These are phyloP conservation scores for Aspergillus ochraceoroseus DNA, from an alignment of 2,329 filamentous ascomycete species.

Conservation along the genomic window DNA sequence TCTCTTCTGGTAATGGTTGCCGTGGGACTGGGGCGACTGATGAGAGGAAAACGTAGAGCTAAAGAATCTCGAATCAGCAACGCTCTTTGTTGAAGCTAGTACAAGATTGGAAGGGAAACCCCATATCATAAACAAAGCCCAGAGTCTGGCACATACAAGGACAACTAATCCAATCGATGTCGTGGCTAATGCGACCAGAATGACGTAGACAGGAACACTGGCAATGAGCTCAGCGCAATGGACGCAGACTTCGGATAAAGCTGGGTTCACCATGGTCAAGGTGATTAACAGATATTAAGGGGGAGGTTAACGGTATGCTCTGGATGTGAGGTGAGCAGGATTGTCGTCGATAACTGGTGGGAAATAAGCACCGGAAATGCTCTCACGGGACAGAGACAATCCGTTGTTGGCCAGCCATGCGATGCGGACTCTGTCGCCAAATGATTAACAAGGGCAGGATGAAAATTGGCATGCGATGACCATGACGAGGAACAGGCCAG, in stretches of 20 bases:
- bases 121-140: too few relatives aligned
- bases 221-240: conserved; percentile 31
- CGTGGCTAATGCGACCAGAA: conserved; percentile 28
- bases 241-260: conserved; percentile 30
- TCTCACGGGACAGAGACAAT: conserved; percentile 19
- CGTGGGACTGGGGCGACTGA: conserved; percentile 78
- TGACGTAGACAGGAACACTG: conserved; percentile 28
- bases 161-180: conserved; percentile 32
- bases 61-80: not conserved
- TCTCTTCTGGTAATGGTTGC: conserved; percentile 68
- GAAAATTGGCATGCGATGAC: conserved; percentile 9
- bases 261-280: conserved; percentile 29
- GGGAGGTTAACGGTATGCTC: too few relatives aligned
- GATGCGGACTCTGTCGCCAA: conserved; percentile 17
- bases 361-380: conserved; percentile 18
- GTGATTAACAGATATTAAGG: too few relatives aligned
- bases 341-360: too few relatives aligned
- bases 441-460: conserved; percentile 12
- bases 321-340: too few relatives aligned
- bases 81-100: not conserved
- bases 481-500: conserved; percentile 12
- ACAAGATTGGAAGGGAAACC: too few relatives aligned
- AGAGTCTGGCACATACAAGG: conserved; percentile 28
- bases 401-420: conserved; percentile 26
- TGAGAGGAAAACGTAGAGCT: conserved; percentile 66